Conservation (phyloP, 1,284 basidiomycete species). For the Cryptococcus maquisensis region DNA sequence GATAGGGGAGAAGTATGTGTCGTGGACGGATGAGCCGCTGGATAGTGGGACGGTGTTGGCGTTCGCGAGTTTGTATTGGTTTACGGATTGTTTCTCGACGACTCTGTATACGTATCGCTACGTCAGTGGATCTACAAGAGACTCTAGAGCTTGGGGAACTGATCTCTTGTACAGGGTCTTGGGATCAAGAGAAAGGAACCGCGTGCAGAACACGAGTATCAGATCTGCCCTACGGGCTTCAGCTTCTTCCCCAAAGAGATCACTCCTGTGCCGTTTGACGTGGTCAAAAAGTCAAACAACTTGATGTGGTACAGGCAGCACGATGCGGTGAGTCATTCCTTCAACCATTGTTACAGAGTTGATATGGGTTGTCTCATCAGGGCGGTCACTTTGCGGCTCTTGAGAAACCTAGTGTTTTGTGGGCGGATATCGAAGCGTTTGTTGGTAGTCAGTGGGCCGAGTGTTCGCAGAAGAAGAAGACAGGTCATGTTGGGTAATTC, state of each 20-base stretch:
- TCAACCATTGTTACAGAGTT: too few relatives aligned
- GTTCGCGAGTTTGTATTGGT: constrained; percentile 48
- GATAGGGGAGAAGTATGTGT: constrained; percentile 50
- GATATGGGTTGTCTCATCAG: constrained; percentile 17
- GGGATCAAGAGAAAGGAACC: constrained; percentile 21
- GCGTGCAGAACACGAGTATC: constrained; percentile 21
- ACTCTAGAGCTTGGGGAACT: neutral
- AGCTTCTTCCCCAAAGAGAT: constrained; percentile 47
- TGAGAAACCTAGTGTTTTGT: constrained; percentile 46
- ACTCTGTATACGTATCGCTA: constrained; percentile 50
- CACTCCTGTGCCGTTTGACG: constrained; percentile 41
- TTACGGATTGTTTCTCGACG: constrained; percentile 45
- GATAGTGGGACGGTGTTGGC: constrained; percentile 36
- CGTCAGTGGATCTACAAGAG: constrained; percentile 16
- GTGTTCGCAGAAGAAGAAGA: neutral
- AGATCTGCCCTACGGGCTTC: constrained; percentile 47
- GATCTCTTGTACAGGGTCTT: constrained; percentile 3
- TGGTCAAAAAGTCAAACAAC: constrained; percentile 43
- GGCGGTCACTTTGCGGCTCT: constrained; percentile 49
- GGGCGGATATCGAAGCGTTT: constrained; percentile 38
- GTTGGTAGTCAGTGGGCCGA: constrained; percentile 27
- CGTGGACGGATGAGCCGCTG: constrained; percentile 44
- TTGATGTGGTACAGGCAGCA: constrained; percentile 33
- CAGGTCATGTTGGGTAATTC: too few relatives aligned
- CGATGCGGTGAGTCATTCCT: constrained; percentile 5